Evolutionary conservation across 2,329 filamentous ascomycete genomes (phyloP), one percentile per base, ranked within the genome.

Genomic region (Pyrenochaeta sp.): DNA sequence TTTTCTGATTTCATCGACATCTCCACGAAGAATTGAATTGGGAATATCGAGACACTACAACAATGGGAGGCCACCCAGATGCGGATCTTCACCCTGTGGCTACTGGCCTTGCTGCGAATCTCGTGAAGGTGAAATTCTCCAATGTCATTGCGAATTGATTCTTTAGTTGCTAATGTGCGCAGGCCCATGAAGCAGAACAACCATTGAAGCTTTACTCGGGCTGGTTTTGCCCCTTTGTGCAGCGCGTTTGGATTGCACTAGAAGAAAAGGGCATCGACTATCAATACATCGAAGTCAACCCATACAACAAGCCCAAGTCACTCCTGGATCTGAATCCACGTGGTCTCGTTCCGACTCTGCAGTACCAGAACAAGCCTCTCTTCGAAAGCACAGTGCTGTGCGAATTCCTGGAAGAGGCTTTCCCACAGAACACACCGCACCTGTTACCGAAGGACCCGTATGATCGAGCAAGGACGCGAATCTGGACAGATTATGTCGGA

Each of bases 371-470:
- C 52, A 85, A 83, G 62, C 82, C 86, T 0, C 74, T 92, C 6
- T 90, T 88, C 57, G 88, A 93, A 67, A 88, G 84, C 60, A 82
- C 77, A 6, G 81, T 92, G 32, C 78, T 93, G 24, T 85, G 84
- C 69, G 87, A 91, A 65, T 93, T 89, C 54, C 76, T 93, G 1
- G 85, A 93, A 52, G 88, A 92, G 50, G 83, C 82, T 0, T 90
- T 83, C 48, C 73, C 78, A 0, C 75, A 75, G 3, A 78, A 61
- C 68, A 74, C 41, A 40, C 77, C 75, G 2, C 65, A 70, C 1
- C 67, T 92, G 3, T 70, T 89, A 7, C 85, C 88, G 0, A 60
- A 68, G 0, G 82, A 85, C 41, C 74, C 82, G 0, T 92, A 89
- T 59, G 77, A 83, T 40, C 77, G 81, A 38, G 88, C 88, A 3